A percentile compares a stretch with the other conserved stretches of the same genome.
Evolutionary conservation across 306 rosid genomes (phyloP).

Genomic region (Urtica urens): DNA sequence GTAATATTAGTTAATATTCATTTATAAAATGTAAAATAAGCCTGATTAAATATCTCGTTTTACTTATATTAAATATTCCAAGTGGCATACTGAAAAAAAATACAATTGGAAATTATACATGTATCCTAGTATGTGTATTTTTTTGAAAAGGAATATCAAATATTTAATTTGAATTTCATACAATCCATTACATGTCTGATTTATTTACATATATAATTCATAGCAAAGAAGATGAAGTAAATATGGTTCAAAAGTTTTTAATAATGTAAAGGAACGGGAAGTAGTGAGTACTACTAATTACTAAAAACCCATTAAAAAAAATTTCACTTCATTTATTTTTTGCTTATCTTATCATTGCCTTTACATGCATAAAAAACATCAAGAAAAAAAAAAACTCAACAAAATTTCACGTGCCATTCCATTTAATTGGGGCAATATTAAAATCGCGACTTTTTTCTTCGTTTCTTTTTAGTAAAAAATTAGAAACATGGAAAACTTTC

Average conservation of each 20-base stretch:
- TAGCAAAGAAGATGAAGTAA: too few relatives aligned
- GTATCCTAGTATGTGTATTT: neutral
- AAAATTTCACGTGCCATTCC: constrained; percentile 28
- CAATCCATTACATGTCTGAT: neutral
- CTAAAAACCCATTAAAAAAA: neutral
- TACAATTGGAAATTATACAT: neutral
- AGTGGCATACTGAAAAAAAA: constrained; percentile 4
- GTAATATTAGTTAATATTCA: neutral
- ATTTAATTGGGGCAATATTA: constrained; percentile 7
- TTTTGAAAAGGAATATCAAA: constrained; percentile 11
- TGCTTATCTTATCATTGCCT: constrained; percentile 19
- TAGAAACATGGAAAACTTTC: too few relatives aligned
- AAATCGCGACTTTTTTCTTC: too few relatives aligned
- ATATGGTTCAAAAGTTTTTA: too few relatives aligned
- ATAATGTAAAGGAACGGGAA: too few relatives aligned
- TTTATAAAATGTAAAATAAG: neutral
- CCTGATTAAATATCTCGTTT: neutral
- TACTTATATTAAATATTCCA: constrained; percentile 1
- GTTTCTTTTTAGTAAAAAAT: too few relatives aligned
- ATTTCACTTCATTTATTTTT: neutral
- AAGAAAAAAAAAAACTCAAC: constrained; percentile 7
- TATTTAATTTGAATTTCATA: neutral
- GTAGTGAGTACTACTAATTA: neutral
- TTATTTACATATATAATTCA: too few relatives aligned
- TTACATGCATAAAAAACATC: neutral